phyloP scores from a whole-genome alignment of 192 early-diverging fungal genomes.

The Rhizoclosmatium globosum region DNA sequence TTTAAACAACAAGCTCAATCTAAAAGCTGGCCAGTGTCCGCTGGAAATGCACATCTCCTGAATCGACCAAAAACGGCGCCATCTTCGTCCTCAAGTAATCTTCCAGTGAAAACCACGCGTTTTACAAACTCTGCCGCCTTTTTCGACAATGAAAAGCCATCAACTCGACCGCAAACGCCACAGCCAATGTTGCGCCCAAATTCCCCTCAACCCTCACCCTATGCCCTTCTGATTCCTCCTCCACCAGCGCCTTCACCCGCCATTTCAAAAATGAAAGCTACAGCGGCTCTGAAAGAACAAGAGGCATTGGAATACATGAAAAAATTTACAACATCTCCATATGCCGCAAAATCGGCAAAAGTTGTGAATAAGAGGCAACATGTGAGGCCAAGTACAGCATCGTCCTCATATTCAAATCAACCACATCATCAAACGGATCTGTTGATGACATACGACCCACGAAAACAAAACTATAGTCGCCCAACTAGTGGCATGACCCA shows the following conservation, averaged over 20 bases:
- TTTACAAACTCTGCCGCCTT: conserved; percentile 18
- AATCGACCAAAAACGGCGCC: background rate
- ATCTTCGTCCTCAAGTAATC: background rate
- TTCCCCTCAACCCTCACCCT: background rate
- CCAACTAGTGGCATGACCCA: background rate
- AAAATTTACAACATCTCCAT: conserved; percentile 28
- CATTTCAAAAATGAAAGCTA: conserved; percentile 42
- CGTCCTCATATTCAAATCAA: conserved; percentile 3
- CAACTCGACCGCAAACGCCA: background rate
- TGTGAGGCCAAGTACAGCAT: background rate
- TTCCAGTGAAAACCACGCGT: background rate
- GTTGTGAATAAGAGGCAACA: background rate
- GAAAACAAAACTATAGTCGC: background rate
- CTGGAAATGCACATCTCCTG: background rate
- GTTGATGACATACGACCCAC: conserved; percentile 17
- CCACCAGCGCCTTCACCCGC: conserved; percentile 35
- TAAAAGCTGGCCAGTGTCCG: background rate
- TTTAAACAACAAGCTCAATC: background rate
- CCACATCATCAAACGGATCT: conserved; percentile 13
- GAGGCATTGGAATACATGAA: conserved; percentile 41
- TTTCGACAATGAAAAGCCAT: background rate
- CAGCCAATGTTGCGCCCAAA: background rate
- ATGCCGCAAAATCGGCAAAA: conserved; percentile 37
- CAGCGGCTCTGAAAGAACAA: conserved; percentile 30
- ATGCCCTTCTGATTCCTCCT: background rate